phyloP scores from a whole-genome alignment of 176 grass and related monocot species.

The Secale cereale region DNA sequence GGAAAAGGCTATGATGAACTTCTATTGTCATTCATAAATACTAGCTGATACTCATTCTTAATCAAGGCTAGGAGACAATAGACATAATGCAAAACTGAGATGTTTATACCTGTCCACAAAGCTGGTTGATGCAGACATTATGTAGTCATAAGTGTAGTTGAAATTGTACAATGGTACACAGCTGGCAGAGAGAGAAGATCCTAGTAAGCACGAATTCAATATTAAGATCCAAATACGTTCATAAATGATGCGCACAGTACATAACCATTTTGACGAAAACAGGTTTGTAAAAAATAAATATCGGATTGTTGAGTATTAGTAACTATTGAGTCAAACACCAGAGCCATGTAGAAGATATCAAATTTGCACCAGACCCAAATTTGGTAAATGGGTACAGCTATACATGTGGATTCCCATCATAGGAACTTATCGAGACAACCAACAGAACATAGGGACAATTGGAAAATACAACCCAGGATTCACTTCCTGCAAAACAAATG shows the following conservation, averaged over 20 bases:
- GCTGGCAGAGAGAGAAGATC: constrained; percentile 65
- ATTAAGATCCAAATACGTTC: constrained; percentile 31
- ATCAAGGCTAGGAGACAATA: not conserved
- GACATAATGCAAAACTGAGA: constrained; percentile 18
- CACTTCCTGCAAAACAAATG: not conserved
- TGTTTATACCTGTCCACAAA: constrained; percentile 88
- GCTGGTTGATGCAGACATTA: constrained; percentile 94
- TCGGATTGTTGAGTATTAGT: not conserved
- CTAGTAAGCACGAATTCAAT: constrained; percentile 38
- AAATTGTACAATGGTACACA: constrained; percentile 96
- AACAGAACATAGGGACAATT: not conserved
- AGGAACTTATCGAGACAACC: not conserved
- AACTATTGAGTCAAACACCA: not conserved
- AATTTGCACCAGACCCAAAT: not conserved
- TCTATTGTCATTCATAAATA: not conserved
- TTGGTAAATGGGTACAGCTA: not conserved
- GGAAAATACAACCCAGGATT: constrained; percentile 16
- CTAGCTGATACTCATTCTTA: constrained; percentile 14
- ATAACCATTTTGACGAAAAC: not conserved
- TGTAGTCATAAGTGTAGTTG: constrained; percentile 92
- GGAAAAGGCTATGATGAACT: not conserved
- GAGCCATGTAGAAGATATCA: not conserved
- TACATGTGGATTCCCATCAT: not conserved
- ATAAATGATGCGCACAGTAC: not conserved
- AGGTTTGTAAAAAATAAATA: not conserved